Percentiles rank a stretch among this genome's conserved stretches.
These are phyloP conservation scores for Leishmania tropica DNA, from an alignment of 208 protist species.

Conservation along the genomic window DNA sequence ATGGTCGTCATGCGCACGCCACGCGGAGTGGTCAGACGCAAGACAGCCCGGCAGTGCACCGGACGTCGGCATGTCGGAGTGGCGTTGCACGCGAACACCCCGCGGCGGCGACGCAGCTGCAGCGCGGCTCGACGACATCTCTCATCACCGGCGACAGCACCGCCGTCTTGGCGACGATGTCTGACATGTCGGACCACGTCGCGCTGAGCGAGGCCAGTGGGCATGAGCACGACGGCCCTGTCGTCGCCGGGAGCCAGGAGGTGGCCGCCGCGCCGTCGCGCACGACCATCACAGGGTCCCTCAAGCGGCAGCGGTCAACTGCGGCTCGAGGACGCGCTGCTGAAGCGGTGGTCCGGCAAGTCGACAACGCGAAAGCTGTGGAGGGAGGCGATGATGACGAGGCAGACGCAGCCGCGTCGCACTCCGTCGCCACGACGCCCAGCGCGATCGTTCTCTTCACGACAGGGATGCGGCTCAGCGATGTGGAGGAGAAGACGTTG, in stretches of 20 bases:
- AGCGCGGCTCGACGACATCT: slow-evolving; percentile 5
- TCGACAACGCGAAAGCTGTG: neutral
- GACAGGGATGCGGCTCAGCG: slow-evolving; percentile 56
- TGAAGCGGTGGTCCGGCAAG: neutral
- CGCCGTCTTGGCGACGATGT: slow-evolving; percentile 26
- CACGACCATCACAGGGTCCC: neutral
- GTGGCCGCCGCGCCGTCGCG: neutral
- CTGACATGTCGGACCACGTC: slow-evolving; percentile 21
- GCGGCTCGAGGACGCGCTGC: neutral
- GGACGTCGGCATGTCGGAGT: slow-evolving; percentile 5
- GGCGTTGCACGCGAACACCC: neutral
- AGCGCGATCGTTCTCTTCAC: slow-evolving; percentile 52
- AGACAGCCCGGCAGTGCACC: neutral
- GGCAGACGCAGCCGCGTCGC: neutral
- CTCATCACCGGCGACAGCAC: slow-evolving; percentile 27
- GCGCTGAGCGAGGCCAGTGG: slow-evolving; percentile 21
- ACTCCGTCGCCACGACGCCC: neutral
- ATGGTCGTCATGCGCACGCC: neutral
- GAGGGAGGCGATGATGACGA: neutral
- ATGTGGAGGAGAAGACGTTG: slow-evolving; percentile 24
- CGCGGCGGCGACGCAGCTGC: neutral
- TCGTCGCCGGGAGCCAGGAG: neutral
- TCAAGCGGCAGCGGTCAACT: slow-evolving; percentile 1
- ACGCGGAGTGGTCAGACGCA: neutral
- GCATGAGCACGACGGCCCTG: neutral